Evolutionary conservation across 2,329 filamentous ascomycete species (phyloP).

Genomic region (Aureobasidium sp.): DNA sequence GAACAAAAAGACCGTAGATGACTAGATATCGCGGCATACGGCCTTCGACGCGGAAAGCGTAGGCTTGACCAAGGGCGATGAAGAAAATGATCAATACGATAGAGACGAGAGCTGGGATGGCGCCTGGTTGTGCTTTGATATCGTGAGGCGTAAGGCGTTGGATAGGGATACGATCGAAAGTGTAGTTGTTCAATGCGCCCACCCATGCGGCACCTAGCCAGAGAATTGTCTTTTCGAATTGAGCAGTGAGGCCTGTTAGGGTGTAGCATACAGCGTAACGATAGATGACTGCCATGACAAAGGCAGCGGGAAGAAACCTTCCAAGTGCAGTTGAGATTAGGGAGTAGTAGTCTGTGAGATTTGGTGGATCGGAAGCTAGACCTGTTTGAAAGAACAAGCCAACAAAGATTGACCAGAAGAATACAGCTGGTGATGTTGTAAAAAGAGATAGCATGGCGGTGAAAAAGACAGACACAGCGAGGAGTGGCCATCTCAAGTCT

Average conservation of each 20-base stretch:
- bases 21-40: slow-evolving; percentile 80
- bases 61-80: slow-evolving; percentile 81
- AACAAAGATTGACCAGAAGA: slow-evolving; percentile 87
- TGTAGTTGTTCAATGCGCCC: slow-evolving; percentile 94
- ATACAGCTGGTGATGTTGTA: slow-evolving; percentile 79
- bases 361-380: slow-evolving; percentile 88
- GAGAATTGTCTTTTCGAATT: slow-evolving; percentile 89
- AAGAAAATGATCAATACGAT: slow-evolving; percentile 76
- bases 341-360: slow-evolving; percentile 69
- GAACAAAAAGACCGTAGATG: slow-evolving; percentile 76
- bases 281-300: slow-evolving; percentile 90
- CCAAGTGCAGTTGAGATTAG: slow-evolving; percentile 83
- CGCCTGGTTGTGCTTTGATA: slow-evolving; percentile 88
- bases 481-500: slow-evolving; percentile 86
- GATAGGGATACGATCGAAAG: slow-evolving; percentile 94
- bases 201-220: slow-evolving; percentile 95
- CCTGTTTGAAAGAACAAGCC: slow-evolving; percentile 92
- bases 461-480: slow-evolving; percentile 84
- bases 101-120: slow-evolving; percentile 81
- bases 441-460: slow-evolving; percentile 83
- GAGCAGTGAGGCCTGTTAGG: slow-evolving; percentile 77
- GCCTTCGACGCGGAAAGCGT: slow-evolving; percentile 87
- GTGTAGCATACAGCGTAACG: slow-evolving; percentile 81
- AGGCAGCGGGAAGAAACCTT: slow-evolving; percentile 87
- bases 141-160: slow-evolving; percentile 93